Conservation (phyloP, 2,329 filamentous ascomycete genomes). For the Talaromyces sp. region DNA sequence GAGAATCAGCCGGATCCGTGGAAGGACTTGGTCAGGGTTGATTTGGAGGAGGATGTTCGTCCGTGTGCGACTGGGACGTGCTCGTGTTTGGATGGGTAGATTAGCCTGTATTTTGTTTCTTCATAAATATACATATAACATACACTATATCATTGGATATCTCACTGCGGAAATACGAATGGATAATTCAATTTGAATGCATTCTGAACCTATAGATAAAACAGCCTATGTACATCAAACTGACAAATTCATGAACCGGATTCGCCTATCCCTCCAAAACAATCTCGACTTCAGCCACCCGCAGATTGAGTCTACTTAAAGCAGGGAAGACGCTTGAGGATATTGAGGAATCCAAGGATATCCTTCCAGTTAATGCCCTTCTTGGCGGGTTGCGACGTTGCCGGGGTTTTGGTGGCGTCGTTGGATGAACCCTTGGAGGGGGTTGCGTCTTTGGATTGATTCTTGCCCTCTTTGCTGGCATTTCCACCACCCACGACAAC, state of each 20-base stretch:
- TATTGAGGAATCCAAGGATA: slow-evolving; percentile 1
- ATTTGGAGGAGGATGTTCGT: slow-evolving; percentile 44
- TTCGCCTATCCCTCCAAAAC: neutral
- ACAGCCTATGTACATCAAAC: neutral
- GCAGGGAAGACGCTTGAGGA: slow-evolving; percentile 7
- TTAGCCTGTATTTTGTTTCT: neutral
- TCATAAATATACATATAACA: neutral
- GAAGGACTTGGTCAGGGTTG: slow-evolving; percentile 37
- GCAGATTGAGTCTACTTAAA: neutral
- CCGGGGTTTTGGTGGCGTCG: neutral
- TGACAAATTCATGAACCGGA: neutral
- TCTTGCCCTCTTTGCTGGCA: slow-evolving; percentile 12
- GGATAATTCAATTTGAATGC: neutral
- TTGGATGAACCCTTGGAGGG: neutral
- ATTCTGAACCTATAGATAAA: neutral
- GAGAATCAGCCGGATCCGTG: slow-evolving; percentile 22
- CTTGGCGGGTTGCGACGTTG: neutral
- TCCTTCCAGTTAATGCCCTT: slow-evolving; percentile 1
- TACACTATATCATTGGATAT: neutral
- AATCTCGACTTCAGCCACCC: neutral
- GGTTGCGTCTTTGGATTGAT: neutral
- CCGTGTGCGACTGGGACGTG: slow-evolving; percentile 38
- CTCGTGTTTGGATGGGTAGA: slow-evolving; percentile 19
- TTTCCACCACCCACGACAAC: slow-evolving; percentile 50
- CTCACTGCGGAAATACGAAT: neutral